Evolutionary conservation across 805 yeast species (phyloP).

Genomic region (Candida suzukii): DNA sequence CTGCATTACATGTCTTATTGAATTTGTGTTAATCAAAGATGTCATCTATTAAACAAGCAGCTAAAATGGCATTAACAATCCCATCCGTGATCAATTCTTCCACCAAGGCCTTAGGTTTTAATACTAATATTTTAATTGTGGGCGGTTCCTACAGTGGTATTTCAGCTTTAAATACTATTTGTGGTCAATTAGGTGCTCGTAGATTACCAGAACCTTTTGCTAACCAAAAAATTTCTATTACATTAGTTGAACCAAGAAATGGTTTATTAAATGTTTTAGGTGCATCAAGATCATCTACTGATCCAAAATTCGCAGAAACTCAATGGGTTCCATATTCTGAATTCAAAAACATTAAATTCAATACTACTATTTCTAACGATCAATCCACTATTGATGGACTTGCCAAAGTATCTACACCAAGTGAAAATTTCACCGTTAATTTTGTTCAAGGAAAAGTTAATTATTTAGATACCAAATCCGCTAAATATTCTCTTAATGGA

Average conservation of each 20-base stretch:
- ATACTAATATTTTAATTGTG: not conserved
- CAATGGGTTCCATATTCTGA: not conserved
- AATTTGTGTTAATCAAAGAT: conserved; percentile 50
- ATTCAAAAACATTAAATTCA: not conserved
- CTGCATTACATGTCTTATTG: too few species aligned
- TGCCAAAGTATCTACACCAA: not conserved
- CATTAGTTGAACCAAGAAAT: not conserved
- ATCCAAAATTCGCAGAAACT: not conserved
- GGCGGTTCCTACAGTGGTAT: not conserved
- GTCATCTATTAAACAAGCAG: too few species aligned
- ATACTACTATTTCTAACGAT: not conserved
- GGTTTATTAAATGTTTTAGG: not conserved
- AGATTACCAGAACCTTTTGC: not conserved
- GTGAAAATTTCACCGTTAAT: not conserved
- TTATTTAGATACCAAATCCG: not conserved
- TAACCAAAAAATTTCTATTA: not conserved
- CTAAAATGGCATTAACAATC: too few species aligned
- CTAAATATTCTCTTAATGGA: not conserved
- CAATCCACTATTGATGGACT: not conserved
- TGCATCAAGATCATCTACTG: not conserved
- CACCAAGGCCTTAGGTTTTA: not conserved
- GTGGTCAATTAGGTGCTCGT: too few species aligned
- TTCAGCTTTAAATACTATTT: not conserved
- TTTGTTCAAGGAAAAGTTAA: not conserved
- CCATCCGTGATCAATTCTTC: conserved; percentile 36